These are phyloP conservation scores for Waltergamsia citrina DNA, from an alignment of 2,329 filamentous ascomycete species.

Conservation along the genomic window DNA sequence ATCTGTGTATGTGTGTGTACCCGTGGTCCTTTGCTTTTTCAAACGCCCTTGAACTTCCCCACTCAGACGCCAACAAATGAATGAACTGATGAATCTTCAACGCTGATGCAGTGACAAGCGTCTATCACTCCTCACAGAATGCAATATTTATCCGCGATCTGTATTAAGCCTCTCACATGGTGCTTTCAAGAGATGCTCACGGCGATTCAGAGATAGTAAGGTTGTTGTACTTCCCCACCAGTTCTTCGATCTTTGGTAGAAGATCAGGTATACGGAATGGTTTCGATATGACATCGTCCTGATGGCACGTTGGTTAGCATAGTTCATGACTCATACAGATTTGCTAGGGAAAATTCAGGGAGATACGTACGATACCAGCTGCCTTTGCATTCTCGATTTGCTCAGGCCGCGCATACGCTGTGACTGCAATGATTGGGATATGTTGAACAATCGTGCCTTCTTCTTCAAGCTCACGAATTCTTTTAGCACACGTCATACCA, in stretches of 20 bases:
- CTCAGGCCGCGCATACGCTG: slow-evolving; percentile 67
- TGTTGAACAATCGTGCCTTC: slow-evolving; percentile 52
- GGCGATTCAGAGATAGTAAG: slow-evolving; percentile 11
- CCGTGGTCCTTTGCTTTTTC: no score
- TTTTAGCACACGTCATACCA: slow-evolving; percentile 61
- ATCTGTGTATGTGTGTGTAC: no score
- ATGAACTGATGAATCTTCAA: no score
- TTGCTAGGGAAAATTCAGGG: not conserved
- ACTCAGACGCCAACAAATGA: no score
- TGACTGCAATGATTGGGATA: slow-evolving; percentile 76
- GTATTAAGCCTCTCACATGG: no score
- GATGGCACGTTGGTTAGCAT: slow-evolving; percentile 2
- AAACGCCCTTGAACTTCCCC: no score
- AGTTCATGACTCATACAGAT: not conserved
- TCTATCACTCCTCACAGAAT: no score
- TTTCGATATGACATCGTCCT: slow-evolving; percentile 71
- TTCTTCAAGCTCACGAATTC: slow-evolving; percentile 58
- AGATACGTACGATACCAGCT: slow-evolving; percentile 59
- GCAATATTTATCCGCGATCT: no score
- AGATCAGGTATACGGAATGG: slow-evolving; percentile 69
- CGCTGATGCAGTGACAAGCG: no score
- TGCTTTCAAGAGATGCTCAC: no score
- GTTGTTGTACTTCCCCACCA: slow-evolving; percentile 31
- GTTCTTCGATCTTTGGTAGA: slow-evolving; percentile 55
- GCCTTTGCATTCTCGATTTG: slow-evolving; percentile 63